phyloP scores from a whole-genome alignment of 257 asterid genomes.

The Solanum chiquidenum region DNA sequence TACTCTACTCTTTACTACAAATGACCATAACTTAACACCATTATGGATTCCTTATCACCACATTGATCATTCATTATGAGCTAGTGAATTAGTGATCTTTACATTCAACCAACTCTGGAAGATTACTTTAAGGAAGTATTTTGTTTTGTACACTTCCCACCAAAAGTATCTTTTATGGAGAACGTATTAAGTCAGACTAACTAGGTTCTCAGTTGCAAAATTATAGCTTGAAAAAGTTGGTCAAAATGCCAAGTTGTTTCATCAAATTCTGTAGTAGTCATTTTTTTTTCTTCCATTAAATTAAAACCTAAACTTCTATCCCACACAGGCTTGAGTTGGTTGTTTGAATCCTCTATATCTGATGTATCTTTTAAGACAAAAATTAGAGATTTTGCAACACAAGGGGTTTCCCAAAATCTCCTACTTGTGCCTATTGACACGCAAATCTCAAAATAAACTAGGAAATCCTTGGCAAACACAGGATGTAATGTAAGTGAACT shows the following conservation, averaged over 20 bases:
- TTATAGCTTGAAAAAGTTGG: background rate
- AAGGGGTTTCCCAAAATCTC: background rate
- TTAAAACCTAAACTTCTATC: background rate
- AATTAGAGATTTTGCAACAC: background rate
- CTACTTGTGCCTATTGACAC: background rate
- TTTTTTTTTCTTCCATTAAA: background rate
- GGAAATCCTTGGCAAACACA: background rate
- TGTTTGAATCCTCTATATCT: background rate
- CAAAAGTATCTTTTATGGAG: background rate
- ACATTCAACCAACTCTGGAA: background rate
- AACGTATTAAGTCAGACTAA: background rate
- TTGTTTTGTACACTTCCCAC: background rate
- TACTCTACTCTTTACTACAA: background rate
- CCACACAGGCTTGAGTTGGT: background rate
- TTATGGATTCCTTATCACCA: background rate
- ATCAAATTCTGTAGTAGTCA: background rate
- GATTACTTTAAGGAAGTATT: background rate
- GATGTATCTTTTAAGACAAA: background rate
- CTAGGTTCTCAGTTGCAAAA: background rate
- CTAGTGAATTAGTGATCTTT: background rate
- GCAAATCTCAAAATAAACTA: background rate
- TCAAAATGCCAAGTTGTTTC: background rate
- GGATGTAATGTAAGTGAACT: background rate
- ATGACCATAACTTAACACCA: background rate
- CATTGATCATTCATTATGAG: background rate